These are phyloP conservation scores for Oenanthe javanica DNA, from an alignment of 140 eudicot species.

Conservation along the genomic window DNA sequence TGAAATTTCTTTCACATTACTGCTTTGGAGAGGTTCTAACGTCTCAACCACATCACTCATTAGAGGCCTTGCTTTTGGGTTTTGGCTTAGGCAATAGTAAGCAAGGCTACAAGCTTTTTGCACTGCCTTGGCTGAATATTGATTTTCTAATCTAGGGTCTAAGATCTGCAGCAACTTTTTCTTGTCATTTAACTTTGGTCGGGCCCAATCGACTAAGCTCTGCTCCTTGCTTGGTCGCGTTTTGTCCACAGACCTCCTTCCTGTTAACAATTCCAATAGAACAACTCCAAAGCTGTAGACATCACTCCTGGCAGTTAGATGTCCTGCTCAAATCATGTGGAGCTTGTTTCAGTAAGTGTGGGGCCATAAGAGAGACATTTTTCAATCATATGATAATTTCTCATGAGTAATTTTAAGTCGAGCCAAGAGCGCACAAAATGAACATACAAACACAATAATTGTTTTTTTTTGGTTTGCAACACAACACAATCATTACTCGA, in stretches of 20 bases:
- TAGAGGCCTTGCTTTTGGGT: slow-evolving; percentile 92
- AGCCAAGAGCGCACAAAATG: neutral
- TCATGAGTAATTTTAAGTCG: neutral
- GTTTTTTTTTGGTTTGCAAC: neutral
- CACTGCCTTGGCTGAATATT: slow-evolving; percentile 72
- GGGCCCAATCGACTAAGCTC: slow-evolving; percentile 91
- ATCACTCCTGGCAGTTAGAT: slow-evolving; percentile 91
- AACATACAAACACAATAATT: neutral
- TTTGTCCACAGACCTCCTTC: slow-evolving; percentile 88
- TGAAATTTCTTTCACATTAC: slow-evolving; percentile 36
- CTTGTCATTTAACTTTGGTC: slow-evolving; percentile 87
- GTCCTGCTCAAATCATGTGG: slow-evolving; percentile 52
- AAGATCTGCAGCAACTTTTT: slow-evolving; percentile 76
- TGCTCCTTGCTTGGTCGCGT: slow-evolving; percentile 92
- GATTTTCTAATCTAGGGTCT: slow-evolving; percentile 79
- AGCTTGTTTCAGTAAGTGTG: slow-evolving; percentile 13
- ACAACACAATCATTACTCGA: neutral
- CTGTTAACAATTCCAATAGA: slow-evolving; percentile 79
- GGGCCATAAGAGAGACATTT: neutral
- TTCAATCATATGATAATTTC: neutral
- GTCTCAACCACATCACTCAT: slow-evolving; percentile 98
- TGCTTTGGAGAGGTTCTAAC: slow-evolving; percentile 73
- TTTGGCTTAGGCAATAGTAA: slow-evolving; percentile 86
- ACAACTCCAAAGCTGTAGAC: slow-evolving; percentile 97
- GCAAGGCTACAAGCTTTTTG: slow-evolving; percentile 92